phyloP scores from a whole-genome alignment of 169 alveolate species.

The Babesia ovis region DNA sequence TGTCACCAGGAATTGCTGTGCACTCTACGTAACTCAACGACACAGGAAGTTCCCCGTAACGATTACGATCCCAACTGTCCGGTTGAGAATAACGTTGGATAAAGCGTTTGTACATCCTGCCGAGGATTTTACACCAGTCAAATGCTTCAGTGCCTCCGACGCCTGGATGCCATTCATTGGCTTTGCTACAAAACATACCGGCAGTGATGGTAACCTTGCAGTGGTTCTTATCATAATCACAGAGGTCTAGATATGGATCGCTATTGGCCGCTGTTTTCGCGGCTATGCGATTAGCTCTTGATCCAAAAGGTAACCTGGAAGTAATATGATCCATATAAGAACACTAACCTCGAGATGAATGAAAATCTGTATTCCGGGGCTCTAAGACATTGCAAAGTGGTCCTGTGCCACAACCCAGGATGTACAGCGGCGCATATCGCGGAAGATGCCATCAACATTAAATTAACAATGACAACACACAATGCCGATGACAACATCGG shows the following conservation, averaged over 20 bases:
- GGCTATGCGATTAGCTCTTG: too few species aligned
- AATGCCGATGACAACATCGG: background rate
- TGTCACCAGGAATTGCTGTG: constrained; percentile 62
- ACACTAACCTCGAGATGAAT: background rate
- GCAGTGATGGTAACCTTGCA: constrained; percentile 62
- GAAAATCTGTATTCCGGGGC: background rate
- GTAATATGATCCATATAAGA: too few species aligned
- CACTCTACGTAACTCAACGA: constrained; percentile 48
- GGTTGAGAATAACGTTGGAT: constrained; percentile 55
- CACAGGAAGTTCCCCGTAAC: constrained; percentile 18
- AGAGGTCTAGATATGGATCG: background rate
- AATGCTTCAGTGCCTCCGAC: constrained; percentile 80
- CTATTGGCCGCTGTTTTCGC: constrained; percentile 29
- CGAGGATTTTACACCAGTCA: constrained; percentile 74
- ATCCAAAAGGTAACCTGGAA: too few species aligned
- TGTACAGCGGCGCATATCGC: background rate
- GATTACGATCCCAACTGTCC: constrained; percentile 14
- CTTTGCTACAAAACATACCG: constrained; percentile 18
- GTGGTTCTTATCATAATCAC: constrained; percentile 53
- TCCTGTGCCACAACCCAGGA: background rate
- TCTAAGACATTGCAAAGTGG: background rate
- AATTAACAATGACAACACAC: background rate
- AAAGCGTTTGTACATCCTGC: constrained; percentile 74
- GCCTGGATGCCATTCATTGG: constrained; percentile 30
- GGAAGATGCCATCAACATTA: background rate